Base-by-base conservation (phyloP, 2,329 filamentous ascomycete species). In the Mycogone perniciosa region DNA sequence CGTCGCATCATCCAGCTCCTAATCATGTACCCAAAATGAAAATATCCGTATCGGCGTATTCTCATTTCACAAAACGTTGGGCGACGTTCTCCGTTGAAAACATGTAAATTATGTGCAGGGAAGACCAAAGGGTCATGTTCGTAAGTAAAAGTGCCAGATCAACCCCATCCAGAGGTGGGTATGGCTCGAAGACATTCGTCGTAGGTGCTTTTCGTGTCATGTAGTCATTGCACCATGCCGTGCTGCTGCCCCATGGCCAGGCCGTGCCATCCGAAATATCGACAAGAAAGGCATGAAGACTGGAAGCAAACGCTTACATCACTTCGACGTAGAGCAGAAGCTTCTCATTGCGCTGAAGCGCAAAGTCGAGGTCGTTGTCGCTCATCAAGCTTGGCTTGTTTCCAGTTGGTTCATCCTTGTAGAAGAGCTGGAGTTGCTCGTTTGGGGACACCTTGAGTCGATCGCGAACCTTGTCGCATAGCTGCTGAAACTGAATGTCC, bases 281-380 rank as follows among this genome's bases (percentile, higher is more conserved):
- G 34, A 49, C 51, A 54, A 52, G 20, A 49, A 52, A 42, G 30
- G 29, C 11, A 35, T 50, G 40, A 53, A 51, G 42, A 26, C 29
- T 44, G 13, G 30, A 44, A 42, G 27, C 30, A n/a, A 27, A 33
- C 31, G 29, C 7, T 69, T 66, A 79, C 55, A 71, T 67, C 49
- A 73, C 70, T 57, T 84, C 80, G 31, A 88, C 85, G 58, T 83
- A 88, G 29, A 96, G 74, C 48, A 91, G 82, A 56, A 97, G 75
- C 72, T 96, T 96, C 58, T 90, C 85, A 68, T 95, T 95, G 60
- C 89, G 76, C 60, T 87, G 80, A 56, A 96, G 74, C 3, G 92
- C 92, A 57, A 81, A 77, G 57, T 90, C 85, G 47, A 97, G 72
- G 65, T 96, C 90, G 55, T 86, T 79, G 64, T 96, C 84, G 67